Evolutionary conservation across 805 yeast genomes (phyloP).

Genomic region (Teunomyces cretensis): DNA sequence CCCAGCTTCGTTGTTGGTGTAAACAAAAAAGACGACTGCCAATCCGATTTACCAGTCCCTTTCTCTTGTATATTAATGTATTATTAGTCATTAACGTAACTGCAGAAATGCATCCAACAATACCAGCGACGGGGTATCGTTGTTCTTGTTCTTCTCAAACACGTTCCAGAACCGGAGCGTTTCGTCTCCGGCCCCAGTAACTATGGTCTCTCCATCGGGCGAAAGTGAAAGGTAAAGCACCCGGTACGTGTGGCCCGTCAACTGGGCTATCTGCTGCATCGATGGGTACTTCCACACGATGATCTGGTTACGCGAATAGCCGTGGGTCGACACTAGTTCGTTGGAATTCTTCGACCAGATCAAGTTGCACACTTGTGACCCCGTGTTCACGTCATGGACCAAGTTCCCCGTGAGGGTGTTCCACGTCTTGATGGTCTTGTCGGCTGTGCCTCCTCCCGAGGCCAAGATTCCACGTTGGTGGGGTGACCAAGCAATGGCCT

Average conservation of each 20-base stretch:
- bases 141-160: slow-evolving; percentile 71
- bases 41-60: no score
- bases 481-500: slow-evolving; percentile 97
- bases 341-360: slow-evolving; percentile 91
- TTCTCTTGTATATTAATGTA: slow-evolving; percentile 4
- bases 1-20: slow-evolving; percentile 27
- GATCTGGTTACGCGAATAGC: slow-evolving; percentile 86
- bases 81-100: slow-evolving; percentile 45
- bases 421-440: slow-evolving; percentile 88
- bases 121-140: slow-evolving; percentile 59
- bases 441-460: slow-evolving; percentile 97
- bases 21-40: neutral
- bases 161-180: slow-evolving; percentile 95
- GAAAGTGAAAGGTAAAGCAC: slow-evolving; percentile 87
- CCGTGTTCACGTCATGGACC: slow-evolving; percentile 83
- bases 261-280: slow-evolving; percentile 88
- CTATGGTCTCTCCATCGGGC: slow-evolving; percentile 95
- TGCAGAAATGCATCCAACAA: slow-evolving; percentile 74
- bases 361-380: slow-evolving; percentile 93
- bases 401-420: slow-evolving; percentile 78
- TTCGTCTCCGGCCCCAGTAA: slow-evolving; percentile 98
- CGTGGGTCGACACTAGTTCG: slow-evolving; percentile 93
- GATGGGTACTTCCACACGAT: slow-evolving; percentile 93
- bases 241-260: slow-evolving; percentile 92
- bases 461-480: slow-evolving; percentile 93